These are phyloP conservation scores for Beauveria sp. DNA, from an alignment of 2,329 filamentous ascomycete species.

Conservation along the genomic window DNA sequence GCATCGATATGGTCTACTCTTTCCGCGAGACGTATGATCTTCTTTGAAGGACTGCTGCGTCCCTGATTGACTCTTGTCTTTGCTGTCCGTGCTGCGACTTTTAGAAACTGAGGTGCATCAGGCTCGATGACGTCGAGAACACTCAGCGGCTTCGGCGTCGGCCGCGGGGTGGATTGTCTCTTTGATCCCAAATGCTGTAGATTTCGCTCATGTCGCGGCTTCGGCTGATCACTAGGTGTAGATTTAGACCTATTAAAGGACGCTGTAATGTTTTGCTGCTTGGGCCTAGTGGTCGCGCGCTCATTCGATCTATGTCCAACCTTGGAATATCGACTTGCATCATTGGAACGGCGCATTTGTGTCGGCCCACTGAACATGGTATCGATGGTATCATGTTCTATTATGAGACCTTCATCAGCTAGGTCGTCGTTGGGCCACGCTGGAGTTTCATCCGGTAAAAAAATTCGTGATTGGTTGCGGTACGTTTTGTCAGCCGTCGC, in stretches of 20 bases:
- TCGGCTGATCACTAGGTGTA: background rate
- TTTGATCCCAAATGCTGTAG: slow-evolving; percentile 4
- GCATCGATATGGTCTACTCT: slow-evolving; percentile 55
- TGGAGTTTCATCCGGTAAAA: slow-evolving; percentile 9
- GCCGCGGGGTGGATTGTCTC: slow-evolving; percentile 6
- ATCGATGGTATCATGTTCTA: slow-evolving; percentile 47
- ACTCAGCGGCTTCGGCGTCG: slow-evolving; percentile 40
- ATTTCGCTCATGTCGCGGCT: background rate
- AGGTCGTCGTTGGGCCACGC: slow-evolving; percentile 8
- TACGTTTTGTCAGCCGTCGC: slow-evolving; percentile 18
- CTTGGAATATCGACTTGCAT: slow-evolving; percentile 11
- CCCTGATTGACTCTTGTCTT: slow-evolving; percentile 40
- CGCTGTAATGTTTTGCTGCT: slow-evolving; percentile 5
- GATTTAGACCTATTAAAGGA: background rate
- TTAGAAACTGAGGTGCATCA: slow-evolving; percentile 49
- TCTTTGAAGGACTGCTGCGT: slow-evolving; percentile 45
- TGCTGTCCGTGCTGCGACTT: slow-evolving; percentile 52
- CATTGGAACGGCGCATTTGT: slow-evolving; percentile 24
- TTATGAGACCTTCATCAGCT: slow-evolving; percentile 26
- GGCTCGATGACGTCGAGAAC: slow-evolving; percentile 53
- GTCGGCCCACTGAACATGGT: slow-evolving; percentile 40
- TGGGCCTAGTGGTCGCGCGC: background rate
- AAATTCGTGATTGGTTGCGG: slow-evolving; percentile 21
- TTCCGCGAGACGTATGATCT: slow-evolving; percentile 53
- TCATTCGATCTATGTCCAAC: slow-evolving; percentile 13